Evolutionary conservation across 2,329 filamentous ascomycete species (phyloP).

Genomic region (Fusarium annulatum): DNA sequence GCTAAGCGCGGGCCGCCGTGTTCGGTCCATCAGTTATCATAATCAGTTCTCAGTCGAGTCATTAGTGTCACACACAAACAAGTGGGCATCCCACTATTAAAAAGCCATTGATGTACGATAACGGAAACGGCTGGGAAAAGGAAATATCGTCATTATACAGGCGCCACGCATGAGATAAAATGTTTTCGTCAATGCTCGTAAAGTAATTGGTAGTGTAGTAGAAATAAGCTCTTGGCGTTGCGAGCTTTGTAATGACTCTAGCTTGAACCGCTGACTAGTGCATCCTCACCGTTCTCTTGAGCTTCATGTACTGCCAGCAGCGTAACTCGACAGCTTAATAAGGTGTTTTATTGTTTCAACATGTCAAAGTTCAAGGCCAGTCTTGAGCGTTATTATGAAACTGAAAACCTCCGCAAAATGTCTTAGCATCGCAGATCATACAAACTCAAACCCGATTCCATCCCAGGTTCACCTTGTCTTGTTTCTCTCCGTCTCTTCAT

Average conservation of each 20-base stretch:
- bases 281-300: background rate
- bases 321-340: fast-evolving
- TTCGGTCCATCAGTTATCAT: slow-evolving; percentile 8
- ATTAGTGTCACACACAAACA: background rate
- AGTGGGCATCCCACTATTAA: background rate
- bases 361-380: background rate
- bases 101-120: background rate
- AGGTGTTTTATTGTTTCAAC: background rate
- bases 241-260: background rate
- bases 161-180: background rate
- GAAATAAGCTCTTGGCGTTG: background rate
- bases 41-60: background rate
- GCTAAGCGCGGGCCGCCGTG: background rate
- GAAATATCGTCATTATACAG: slow-evolving; percentile 1
- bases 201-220: background rate
- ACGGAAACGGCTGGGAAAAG: background rate
- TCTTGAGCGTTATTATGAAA: background rate
- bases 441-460: background rate
- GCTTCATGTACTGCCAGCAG: background rate
- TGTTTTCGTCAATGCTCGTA: background rate
- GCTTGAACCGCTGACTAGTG: background rate
- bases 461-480: background rate
- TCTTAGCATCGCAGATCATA: background rate
- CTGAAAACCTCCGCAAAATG: background rate
- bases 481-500: background rate